phyloP scores from a whole-genome alignment of 192 early-diverging fungal species.

The Umbelopsis sp. region DNA sequence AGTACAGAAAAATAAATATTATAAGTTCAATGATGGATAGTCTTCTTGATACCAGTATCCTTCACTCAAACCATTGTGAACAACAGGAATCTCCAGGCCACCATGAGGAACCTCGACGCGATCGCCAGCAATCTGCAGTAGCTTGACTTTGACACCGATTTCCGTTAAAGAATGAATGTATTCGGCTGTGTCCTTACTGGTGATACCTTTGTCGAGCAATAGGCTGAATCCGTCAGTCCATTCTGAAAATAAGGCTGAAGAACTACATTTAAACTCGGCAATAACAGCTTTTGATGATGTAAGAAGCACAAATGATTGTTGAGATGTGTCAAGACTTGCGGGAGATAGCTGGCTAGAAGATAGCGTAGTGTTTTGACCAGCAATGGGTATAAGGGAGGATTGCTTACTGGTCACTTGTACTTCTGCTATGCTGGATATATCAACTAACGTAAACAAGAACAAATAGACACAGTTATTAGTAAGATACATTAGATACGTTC shows the following conservation, averaged over 20 bases:
- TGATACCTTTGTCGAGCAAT: slow-evolving; percentile 65
- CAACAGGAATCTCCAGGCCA: slow-evolving; percentile 35
- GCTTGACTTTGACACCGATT: slow-evolving; percentile 64
- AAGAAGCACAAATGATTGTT: slow-evolving; percentile 44
- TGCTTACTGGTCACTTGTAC: slow-evolving; percentile 33
- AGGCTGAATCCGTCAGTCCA: slow-evolving; percentile 80
- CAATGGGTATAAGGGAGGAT: not conserved
- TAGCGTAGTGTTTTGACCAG: not conserved
- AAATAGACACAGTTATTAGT: not conserved
- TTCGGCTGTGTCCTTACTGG: slow-evolving; percentile 64
- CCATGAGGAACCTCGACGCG: slow-evolving; percentile 52
- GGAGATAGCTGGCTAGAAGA: not conserved
- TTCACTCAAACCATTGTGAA: slow-evolving; percentile 26
- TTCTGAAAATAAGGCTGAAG: slow-evolving; percentile 53
- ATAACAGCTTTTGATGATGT: slow-evolving; percentile 39
- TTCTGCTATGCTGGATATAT: slow-evolving; percentile 47
- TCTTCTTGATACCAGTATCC: slow-evolving; percentile 34
- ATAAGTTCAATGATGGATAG: not conserved
- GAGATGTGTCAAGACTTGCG: not conserved
- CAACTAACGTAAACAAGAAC: slow-evolving; percentile 39
- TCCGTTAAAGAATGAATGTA: slow-evolving; percentile 66
- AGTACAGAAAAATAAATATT: not conserved
- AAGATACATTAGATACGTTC: not conserved
- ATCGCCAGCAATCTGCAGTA: slow-evolving; percentile 70
- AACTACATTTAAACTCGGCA: slow-evolving; percentile 58